Evolutionary conservation across 495 filamentous ascomycete genomes (phyloP).

Genomic region (Aspergillus conjunctus): DNA sequence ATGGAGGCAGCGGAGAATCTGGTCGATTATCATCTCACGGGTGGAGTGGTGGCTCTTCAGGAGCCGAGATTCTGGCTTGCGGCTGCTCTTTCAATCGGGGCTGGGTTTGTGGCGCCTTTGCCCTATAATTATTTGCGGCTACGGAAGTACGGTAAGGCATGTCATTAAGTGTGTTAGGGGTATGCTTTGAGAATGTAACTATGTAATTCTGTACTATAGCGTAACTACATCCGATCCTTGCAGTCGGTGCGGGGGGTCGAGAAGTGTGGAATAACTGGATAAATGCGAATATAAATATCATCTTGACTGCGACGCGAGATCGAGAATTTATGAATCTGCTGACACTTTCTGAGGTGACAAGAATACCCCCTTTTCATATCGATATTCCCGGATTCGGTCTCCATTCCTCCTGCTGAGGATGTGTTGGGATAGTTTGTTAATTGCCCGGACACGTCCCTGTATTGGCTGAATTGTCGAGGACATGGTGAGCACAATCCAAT

Average conservation of each 20-base stretch:
- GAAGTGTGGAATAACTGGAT: neutral
- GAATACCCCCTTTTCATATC: neutral
- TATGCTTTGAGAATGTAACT: no score
- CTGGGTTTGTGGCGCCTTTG: constrained; percentile 48
- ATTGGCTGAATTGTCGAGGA: neutral
- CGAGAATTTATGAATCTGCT: neutral
- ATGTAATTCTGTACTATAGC: no score
- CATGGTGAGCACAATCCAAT: neutral
- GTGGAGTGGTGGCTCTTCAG: constrained; percentile 41
- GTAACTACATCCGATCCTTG: neutral
- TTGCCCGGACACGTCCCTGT: neutral
- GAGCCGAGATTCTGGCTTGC: constrained; percentile 40
- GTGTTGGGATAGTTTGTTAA: neutral
- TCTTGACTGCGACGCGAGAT: neutral
- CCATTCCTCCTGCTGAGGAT: neutral
- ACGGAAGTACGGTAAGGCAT: constrained; percentile 43
- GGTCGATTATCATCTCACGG: constrained; percentile 51
- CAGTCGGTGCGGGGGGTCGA: neutral
- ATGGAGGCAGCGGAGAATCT: constrained; percentile 50
- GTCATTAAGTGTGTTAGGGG: constrained; percentile 38
- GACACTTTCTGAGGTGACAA: neutral
- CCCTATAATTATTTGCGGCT: constrained; percentile 51
- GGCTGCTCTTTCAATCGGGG: constrained; percentile 39
- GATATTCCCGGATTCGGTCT: neutral
- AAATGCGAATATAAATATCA: neutral